Evolutionary conservation across 805 yeast genomes (phyloP).

Genomic region (Candida manassasensis): DNA sequence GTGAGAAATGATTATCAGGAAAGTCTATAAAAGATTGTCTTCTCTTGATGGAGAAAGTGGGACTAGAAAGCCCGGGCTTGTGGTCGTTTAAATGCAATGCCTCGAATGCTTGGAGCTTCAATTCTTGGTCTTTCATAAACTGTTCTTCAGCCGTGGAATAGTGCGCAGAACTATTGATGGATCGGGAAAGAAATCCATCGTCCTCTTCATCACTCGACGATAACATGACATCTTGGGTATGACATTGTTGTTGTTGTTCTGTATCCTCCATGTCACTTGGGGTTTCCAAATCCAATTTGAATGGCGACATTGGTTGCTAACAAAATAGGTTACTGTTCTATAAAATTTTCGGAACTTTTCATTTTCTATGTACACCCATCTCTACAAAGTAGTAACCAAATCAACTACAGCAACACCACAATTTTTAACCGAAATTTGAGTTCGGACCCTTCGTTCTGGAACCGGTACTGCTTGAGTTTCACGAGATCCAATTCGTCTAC

Average conservation of each 20-base stretch:
- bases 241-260: slow-evolving; percentile 1
- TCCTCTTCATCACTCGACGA: slow-evolving; percentile 22
- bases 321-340: background rate
- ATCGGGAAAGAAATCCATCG: background rate
- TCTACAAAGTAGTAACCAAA: too few relatives aligned
- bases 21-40: slow-evolving; percentile 38
- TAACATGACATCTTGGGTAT: too few relatives aligned
- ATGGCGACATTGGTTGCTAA: background rate
- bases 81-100: slow-evolving; percentile 25
- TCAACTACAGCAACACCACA: slow-evolving; percentile 12
- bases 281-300: background rate
- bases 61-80: slow-evolving; percentile 9
- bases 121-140: slow-evolving; percentile 60
- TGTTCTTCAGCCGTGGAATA: slow-evolving; percentile 64
- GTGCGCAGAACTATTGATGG: slow-evolving; percentile 41
- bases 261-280: background rate
- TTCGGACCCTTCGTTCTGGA: slow-evolving; percentile 23
- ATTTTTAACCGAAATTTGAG: slow-evolving; percentile 28
- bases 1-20: slow-evolving; percentile 16
- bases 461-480: slow-evolving; percentile 13
- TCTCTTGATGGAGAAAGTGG: slow-evolving; percentile 17
- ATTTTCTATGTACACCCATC: too few relatives aligned
- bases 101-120: slow-evolving; percentile 58
- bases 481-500: slow-evolving; percentile 6
- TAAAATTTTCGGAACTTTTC: too few relatives aligned